Evolutionary conservation across 1,139 yeast genomes (phyloP), one percentile per base, ranked within the genome.

Genomic region (Pichia sp.): DNA sequence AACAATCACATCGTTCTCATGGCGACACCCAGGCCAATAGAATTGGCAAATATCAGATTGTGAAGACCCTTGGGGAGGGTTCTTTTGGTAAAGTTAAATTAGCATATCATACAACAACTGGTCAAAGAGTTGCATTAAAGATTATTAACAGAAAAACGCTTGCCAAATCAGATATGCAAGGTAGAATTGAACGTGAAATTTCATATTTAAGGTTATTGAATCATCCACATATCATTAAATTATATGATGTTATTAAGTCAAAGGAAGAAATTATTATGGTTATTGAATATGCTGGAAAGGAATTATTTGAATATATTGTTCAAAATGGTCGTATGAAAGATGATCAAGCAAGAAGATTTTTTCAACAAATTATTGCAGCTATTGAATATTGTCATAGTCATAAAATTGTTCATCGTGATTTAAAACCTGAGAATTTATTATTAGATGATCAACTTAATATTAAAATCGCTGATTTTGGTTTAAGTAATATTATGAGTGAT

Each of bases 211-310:
- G 97, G 50, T 73, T 92, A 52, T 75, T 92, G 55, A 80, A 97
- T 68, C 98, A 92, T 66, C 98, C 97, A 5, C 98, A 92, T 66
- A 92, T 92, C 66, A 92, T 92, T 71, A 92, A 92, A 68, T 75
- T 92, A 52, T 92, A 90, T 69, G 98, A 92, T 67, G 98, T 92
- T 47, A 92, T 92, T 66, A 92, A 92, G 67, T 85, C 95, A 38
- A 88, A 88, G 61, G 97, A 92, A 60, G 98, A 92, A 61, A 92
- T 92, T 59, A 87, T 92, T 61, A 92, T 92, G 97, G 97, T 94
- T 35, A 90, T 92, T 62, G 98, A 92, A 67, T 92, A 78, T 65
- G 98, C 98, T 1, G 97, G 96, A 7, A 88, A 89, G 60, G 98
- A 92, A 68, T 76, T 92, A 59, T 92, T 92, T 63, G 98, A 92